These are phyloP conservation scores for Clarkia xantiana DNA, from an alignment of 345 rosid species.

Conservation along the genomic window DNA sequence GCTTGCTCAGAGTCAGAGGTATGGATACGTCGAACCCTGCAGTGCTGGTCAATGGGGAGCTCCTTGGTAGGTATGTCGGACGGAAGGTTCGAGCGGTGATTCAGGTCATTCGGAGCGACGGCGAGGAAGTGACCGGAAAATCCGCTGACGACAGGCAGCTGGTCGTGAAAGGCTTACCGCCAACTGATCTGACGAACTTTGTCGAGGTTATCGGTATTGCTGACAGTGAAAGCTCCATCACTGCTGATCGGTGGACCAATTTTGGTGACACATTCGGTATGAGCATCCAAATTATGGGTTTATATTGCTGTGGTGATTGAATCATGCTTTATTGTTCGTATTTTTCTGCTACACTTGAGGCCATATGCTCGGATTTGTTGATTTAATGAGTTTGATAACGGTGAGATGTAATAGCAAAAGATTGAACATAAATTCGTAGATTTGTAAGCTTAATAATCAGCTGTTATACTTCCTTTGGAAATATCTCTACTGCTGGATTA, in stretches of 20 bases:
- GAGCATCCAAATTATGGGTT: background rate
- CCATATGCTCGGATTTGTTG: too few species aligned
- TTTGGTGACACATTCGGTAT: slow-evolving; percentile 73
- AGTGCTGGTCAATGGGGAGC: slow-evolving; percentile 65
- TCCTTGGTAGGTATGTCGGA: slow-evolving; percentile 40
- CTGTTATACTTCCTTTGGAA: too few species aligned
- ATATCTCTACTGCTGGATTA: background rate
- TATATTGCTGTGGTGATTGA: background rate
- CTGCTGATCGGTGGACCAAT: slow-evolving; percentile 59
- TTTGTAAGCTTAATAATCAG: too few species aligned
- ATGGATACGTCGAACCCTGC: slow-evolving; percentile 85
- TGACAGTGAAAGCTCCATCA: slow-evolving; percentile 45
- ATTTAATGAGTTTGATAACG: too few species aligned
- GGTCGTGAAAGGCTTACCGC: slow-evolving; percentile 38
- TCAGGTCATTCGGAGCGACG: slow-evolving; percentile 46
- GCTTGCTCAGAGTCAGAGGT: slow-evolving; percentile 8
- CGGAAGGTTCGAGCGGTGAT: slow-evolving; percentile 62
- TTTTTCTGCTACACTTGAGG: background rate
- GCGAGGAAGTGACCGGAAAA: slow-evolving; percentile 40
- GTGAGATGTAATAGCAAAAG: too few species aligned
- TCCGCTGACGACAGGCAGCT: slow-evolving; percentile 59
- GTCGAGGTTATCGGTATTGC: slow-evolving; percentile 86
- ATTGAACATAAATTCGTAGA: too few species aligned
- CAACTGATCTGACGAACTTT: slow-evolving; percentile 38
- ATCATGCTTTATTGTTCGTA: background rate